A percentile compares a stretch with the other conserved stretches of the same genome.
phyloP scores from a whole-genome alignment of 257 asterid genomes.

The Solanum gracilifrons region DNA sequence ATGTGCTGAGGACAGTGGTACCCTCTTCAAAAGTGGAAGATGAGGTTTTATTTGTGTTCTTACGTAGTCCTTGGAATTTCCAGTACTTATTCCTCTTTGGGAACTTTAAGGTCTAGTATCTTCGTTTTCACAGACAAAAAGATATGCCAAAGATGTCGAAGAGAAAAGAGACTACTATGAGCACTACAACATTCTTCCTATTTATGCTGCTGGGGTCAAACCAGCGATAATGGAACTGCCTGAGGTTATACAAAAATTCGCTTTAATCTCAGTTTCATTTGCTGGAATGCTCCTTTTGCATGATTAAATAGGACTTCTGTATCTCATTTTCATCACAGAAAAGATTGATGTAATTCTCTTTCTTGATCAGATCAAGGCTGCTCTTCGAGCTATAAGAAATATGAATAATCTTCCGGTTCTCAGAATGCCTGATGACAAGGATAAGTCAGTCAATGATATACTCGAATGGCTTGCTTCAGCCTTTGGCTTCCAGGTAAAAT shows the following conservation, averaged over 20 bases:
- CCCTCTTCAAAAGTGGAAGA: slow-evolving; percentile 48
- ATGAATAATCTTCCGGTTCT: slow-evolving; percentile 60
- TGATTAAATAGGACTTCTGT: slow-evolving; percentile 3
- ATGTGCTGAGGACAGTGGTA: slow-evolving; percentile 62
- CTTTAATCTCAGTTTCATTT: neutral
- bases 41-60: slow-evolving; percentile 41
- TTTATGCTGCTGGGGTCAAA: slow-evolving; percentile 75
- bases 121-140: slow-evolving; percentile 38
- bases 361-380: slow-evolving; percentile 59
- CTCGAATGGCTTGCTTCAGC: slow-evolving; percentile 90
- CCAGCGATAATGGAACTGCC: slow-evolving; percentile 95
- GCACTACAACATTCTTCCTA: slow-evolving; percentile 93
- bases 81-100: neutral
- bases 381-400: slow-evolving; percentile 63
- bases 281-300: neutral
- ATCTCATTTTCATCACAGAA: slow-evolving; percentile 2
- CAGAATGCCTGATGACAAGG: slow-evolving; percentile 44
- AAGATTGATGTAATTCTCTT: slow-evolving; percentile 1
- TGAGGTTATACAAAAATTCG: slow-evolving; percentile 47
- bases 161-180: slow-evolving; percentile 67
- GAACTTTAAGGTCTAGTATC: neutral
- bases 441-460: slow-evolving; percentile 56
- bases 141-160: slow-evolving; percentile 77
- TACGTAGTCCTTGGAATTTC: neutral
- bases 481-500: slow-evolving; percentile 92